Percentiles rank a stretch among this genome's conserved stretches.
Conservation (phyloP, 805 yeast genomes). For the Vanderwaltozyma verrucispora region DNA sequence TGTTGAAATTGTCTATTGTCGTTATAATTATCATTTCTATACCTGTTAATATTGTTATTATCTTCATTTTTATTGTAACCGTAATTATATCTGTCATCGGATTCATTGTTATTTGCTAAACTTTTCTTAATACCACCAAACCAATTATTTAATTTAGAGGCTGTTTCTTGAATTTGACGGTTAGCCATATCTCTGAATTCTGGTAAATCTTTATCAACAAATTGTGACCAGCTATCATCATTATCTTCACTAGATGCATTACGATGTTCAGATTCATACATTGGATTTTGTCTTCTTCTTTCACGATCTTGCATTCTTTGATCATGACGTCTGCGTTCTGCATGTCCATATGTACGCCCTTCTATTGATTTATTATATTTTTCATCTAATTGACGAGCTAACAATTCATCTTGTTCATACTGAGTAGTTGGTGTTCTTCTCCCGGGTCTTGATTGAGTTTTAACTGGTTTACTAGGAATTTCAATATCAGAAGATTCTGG, state of each 20-base stretch:
- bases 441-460: background rate
- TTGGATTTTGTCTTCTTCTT: conserved; percentile 12
- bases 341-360: conserved; percentile 10
- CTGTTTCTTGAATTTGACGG: conserved; percentile 75
- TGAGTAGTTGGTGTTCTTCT: conserved; percentile 23
- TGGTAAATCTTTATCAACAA: conserved; percentile 44
- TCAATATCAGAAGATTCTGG: conserved; percentile 45
- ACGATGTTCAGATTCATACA: conserved; percentile 9
- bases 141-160: conserved; percentile 68
- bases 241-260: conserved; percentile 29
- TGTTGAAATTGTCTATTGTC: background rate
- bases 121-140: conserved; percentile 42
- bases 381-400: conserved; percentile 73
- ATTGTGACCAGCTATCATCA: conserved; percentile 44
- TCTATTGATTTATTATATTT: conserved; percentile 35
- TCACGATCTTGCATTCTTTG: conserved; percentile 21
- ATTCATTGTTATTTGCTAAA: conserved; percentile 8
- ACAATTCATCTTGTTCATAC: conserved; percentile 60
- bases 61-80: background rate
- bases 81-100: background rate
- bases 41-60: background rate
- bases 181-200: conserved; percentile 57
- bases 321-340: conserved; percentile 13
- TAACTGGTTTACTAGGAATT: conserved; percentile 31
- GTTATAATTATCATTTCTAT: background rate